Percentiles rank a stretch among this genome's conserved stretches.
Conservation (phyloP, 2,329 filamentous ascomycete genomes). For the Zymoseptoria ardabiliae region DNA sequence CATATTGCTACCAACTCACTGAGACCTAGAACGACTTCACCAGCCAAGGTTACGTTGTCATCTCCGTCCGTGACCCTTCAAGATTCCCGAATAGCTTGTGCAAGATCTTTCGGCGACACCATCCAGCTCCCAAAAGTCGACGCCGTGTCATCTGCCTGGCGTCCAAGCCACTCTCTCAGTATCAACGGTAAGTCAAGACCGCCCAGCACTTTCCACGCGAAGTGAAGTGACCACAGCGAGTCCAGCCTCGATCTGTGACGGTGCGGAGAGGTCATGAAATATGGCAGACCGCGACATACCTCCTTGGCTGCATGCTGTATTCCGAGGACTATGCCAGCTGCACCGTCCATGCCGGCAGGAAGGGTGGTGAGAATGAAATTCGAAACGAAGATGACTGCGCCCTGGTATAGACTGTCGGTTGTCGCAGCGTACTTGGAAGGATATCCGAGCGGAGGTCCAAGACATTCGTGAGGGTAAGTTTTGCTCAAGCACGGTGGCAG, state of each 20-base stretch:
- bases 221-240: neutral
- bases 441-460: neutral
- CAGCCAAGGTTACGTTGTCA: too few relatives aligned
- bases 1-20: too few relatives aligned
- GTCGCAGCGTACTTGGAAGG: neutral
- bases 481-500: neutral
- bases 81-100: neutral
- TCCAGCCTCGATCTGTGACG: neutral
- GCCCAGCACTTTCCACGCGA: neutral
- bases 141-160: neutral
- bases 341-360: neutral
- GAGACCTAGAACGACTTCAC: too few relatives aligned
- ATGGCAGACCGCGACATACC: neutral
- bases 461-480: neutral
- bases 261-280: neutral
- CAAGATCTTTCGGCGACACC: neutral
- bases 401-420: neutral
- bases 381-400: neutral
- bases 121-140: neutral
- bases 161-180: neutral
- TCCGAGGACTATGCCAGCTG: neutral
- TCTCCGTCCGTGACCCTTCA: neutral
- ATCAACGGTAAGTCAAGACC: neutral
- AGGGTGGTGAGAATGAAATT: neutral
- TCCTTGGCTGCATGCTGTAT: neutral